Evolutionary conservation across 2,329 filamentous ascomycete species (phyloP), one percentile per base, ranked within the genome.

Genomic region (Pseudogymnoascus sp.): DNA sequence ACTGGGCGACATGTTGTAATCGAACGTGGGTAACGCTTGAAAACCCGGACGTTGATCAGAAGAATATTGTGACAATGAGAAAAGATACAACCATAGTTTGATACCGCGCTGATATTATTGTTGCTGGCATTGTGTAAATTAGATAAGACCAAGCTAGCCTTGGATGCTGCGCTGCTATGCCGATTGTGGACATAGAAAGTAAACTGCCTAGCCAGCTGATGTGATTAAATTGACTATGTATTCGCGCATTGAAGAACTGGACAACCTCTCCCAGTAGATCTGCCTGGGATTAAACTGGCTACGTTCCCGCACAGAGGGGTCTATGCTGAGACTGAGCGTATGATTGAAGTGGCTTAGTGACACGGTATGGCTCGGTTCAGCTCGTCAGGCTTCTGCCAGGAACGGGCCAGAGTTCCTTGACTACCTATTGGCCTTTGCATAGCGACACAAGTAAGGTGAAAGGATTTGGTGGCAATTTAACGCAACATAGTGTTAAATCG

Each of bases 391-490:
- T 55, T 8, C 49, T 22, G 49, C 22, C n/a, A 55, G 49, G 49
- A 55, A 55, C 16, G 16, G 49, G 49, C 49, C 49, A 55, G 11
- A 55, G 49, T 55, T 55, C 16, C 49, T 55, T 55, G 49, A 28
- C 49, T 35, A 55, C 6, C 49, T 30, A 33, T 33, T 55, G 28
- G 16, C 16, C n/a, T 55, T 55, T 16, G 16, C 49, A 33, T 19
- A 55, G 28, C 25, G 49, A 28, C 49, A 33, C 28, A 16, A 35
- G 49, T 35, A 55, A 55, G 49, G 49, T 12, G 49, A 22, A 52
- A 55, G 49, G n/a, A 33, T 55, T 55, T 55, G n/a, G 49, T 14
- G 9, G 49, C 49, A 55, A 55, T 30, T 33, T 33, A 55, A 55
- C 28, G 28, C n/a, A 35, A 14, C 28, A 55, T 16, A 33, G n/a